Evolutionary conservation across 2,329 filamentous ascomycete genomes (phyloP), one percentile per base, ranked within the genome.

Genomic region (Stylonectria norvegica): DNA sequence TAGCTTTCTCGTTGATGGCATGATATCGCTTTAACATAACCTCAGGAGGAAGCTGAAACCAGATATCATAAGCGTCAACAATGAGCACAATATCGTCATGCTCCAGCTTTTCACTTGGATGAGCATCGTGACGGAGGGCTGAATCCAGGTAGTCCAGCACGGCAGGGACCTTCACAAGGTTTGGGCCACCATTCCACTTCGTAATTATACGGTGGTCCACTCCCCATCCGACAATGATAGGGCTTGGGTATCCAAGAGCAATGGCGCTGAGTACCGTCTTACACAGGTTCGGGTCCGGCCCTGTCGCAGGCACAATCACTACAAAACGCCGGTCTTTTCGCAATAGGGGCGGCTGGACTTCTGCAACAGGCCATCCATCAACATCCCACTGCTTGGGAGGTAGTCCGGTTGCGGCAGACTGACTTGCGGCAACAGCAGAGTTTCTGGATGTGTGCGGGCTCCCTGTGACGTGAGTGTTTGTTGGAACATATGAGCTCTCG

Each of bases 11-110:
- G 20, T 49, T 53, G 17, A 34, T 40, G 16, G 47, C 43, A 29
- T 51, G 48, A 31, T 48, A 60, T 30, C 56, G 50, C 8, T 45
- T 38, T 3, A 60, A 34, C 8, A 60, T 45, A 12, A 58, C 42
- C 10, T 55, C 50, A 1, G 53, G 46, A 1, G 57, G 56, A 1
- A 58, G 47, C 33, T 60, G 57, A 20, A 60, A 59, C 57, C 56
- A 58, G n/a, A 57, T 34, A 22, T 60, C 57, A 37, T 55, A 53
- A 10, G 52, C 53, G 20, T 60, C 56, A 1, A 55, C 48, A 14
- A 59, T 51, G 8, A 57, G 42, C 2, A 57, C 41, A 12, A 60
- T 22, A 20, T 56, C 52, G 8, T 56, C 38, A 2, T 55, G 48
- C 4, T 39, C 23, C 17, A 49, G 20, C 32, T 32, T 43, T 14